Percentiles rank a stretch among this genome's conserved stretches.
Conservation (phyloP, 495 filamentous ascomycete genomes). For the Hyaloscypha finlandica region DNA sequence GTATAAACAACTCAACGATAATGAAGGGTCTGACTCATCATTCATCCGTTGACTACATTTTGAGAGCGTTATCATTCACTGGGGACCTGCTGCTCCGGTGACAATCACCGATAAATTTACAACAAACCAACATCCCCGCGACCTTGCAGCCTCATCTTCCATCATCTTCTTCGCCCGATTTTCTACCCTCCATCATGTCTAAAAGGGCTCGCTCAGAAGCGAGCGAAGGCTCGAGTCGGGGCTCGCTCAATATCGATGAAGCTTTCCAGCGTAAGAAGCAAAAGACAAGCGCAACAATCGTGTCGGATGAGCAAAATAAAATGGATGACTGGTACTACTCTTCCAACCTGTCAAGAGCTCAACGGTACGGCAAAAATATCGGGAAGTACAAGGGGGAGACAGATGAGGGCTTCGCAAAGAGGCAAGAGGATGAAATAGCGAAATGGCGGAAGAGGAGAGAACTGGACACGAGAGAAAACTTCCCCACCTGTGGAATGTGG, state of each 20-base stretch:
- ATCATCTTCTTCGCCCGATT: not conserved
- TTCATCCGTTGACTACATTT: not conserved
- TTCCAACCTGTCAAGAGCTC: not conserved
- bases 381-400: not conserved
- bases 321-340: constrained; percentile 22
- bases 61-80: not conserved
- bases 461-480: not conserved
- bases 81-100: not conserved
- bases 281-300: not conserved
- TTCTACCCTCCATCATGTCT: not conserved
- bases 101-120: not conserved
- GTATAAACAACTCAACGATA: not conserved
- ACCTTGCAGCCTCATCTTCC: not conserved
- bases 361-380: not conserved
- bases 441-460: constrained; percentile 2
- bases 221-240: not conserved
- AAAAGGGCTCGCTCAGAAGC: not conserved
- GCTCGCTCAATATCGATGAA: not conserved
- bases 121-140: not conserved
- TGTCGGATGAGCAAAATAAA: constrained; percentile 9
- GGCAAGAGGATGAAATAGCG: not conserved
- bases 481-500: not conserved
- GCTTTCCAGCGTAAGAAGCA: constrained; percentile 1
- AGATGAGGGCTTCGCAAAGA: not conserved
- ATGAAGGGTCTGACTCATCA: not conserved